Evolutionary conservation across 73 alveolate species (phyloP).

Genomic region (Paramecium biaurelia): DNA sequence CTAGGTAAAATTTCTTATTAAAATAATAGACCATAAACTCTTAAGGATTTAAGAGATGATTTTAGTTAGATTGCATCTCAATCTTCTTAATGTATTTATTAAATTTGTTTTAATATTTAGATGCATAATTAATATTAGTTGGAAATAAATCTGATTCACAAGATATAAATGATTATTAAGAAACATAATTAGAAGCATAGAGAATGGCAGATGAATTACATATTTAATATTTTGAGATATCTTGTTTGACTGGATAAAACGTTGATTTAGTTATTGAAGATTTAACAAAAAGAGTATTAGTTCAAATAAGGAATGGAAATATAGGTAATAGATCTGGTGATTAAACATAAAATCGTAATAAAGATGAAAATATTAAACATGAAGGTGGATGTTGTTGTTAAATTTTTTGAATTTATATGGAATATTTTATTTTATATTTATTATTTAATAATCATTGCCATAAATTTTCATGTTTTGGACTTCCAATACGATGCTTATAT

Average conservation of each 20-base stretch:
- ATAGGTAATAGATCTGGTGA: not conserved
- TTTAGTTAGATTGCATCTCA: not conserved
- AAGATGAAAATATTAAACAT: not conserved
- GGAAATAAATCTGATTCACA: not conserved
- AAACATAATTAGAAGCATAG: not conserved
- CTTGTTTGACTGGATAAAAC: not conserved
- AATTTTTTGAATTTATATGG: not conserved
- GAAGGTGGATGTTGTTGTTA: not conserved
- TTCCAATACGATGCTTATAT: not conserved
- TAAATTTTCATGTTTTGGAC: slow-evolving; percentile 9
- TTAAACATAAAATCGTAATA: not conserved
- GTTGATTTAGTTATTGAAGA: not conserved
- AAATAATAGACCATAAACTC: not conserved
- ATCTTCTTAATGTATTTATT: not conserved
- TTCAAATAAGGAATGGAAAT: not conserved
- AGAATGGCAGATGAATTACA: not conserved
- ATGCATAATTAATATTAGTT: not conserved
- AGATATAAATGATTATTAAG: not conserved
- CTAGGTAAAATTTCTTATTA: not conserved
- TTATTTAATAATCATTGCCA: slow-evolving; percentile 33
- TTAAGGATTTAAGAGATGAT: not conserved
- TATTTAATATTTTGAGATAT: not conserved
- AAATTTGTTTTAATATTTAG: not conserved
- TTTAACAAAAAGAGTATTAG: not conserved
- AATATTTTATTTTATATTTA: not conserved